A percentile compares a stretch with the other conserved stretches of the same genome.
These are phyloP conservation scores for Rutstroemia sp. DNA, from an alignment of 2,329 filamentous ascomycete genomes.

Conservation along the genomic window DNA sequence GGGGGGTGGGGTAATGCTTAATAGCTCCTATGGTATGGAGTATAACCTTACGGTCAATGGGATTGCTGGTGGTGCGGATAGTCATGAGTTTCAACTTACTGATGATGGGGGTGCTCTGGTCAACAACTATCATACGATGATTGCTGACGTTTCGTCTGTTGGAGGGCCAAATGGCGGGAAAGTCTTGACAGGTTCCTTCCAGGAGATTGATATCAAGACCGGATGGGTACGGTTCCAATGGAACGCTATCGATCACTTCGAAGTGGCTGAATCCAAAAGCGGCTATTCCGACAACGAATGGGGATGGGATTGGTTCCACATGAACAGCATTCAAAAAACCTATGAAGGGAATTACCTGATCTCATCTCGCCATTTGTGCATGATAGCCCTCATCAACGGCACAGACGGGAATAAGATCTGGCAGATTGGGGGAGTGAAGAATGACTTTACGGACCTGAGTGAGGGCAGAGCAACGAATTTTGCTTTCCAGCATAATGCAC, in stretches of 20 bases:
- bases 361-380: conserved; percentile 38
- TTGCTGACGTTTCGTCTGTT: neutral
- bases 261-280: conserved; percentile 14
- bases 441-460: conserved; percentile 32
- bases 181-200: conserved; percentile 25
- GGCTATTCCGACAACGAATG: conserved; percentile 12
- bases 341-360: conserved; percentile 38
- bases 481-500: conserved; percentile 41
- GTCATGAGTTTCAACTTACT: conserved; percentile 3
- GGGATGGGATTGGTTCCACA: conserved; percentile 23
- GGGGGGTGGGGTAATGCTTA: conserved; percentile 1
- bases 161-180: neutral
- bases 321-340: conserved; percentile 34
- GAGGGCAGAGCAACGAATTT: conserved; percentile 37
- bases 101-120: conserved; percentile 2
- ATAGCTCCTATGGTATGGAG: neutral
- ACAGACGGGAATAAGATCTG: conserved; percentile 39
- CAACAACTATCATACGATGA: conserved; percentile 3
- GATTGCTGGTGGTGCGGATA: conserved; percentile 2
- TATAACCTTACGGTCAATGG: neutral
- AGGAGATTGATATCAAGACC: conserved; percentile 45
- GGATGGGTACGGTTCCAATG: conserved; percentile 44
- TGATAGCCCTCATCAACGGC: conserved; percentile 39
- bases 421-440: conserved; percentile 38
- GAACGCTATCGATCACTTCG: conserved; percentile 35